These are phyloP conservation scores for Irpex lacteus DNA, from an alignment of 1,284 basidiomycete species.

Conservation along the genomic window DNA sequence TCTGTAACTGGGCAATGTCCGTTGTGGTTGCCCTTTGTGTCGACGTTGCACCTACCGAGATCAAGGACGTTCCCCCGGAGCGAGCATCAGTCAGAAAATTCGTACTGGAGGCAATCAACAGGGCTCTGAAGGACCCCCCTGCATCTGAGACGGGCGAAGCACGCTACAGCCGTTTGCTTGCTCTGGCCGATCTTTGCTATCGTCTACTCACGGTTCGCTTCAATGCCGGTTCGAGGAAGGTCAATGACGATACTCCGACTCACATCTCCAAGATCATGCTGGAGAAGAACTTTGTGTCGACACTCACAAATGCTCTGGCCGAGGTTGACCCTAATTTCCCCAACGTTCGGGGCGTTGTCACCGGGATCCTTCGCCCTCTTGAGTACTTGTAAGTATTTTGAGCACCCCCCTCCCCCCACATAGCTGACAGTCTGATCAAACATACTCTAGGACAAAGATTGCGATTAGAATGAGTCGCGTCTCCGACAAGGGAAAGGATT, in stretches of 20 bases:
- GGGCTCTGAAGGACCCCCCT: slow-evolving; percentile 82
- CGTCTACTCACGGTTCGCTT: slow-evolving; percentile 83
- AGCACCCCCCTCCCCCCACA: slow-evolving; percentile 2
- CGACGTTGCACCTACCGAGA: slow-evolving; percentile 68
- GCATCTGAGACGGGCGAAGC: slow-evolving; percentile 67
- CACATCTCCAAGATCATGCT: slow-evolving; percentile 98
- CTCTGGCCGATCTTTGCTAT: slow-evolving; percentile 86
- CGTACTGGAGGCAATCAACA: slow-evolving; percentile 86
- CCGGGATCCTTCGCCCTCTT: slow-evolving; percentile 84
- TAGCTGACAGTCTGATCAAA: not conserved
- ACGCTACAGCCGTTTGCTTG: slow-evolving; percentile 87
- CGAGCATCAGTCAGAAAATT: slow-evolving; percentile 86
- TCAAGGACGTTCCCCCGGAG: slow-evolving; percentile 77
- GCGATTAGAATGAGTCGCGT: slow-evolving; percentile 96
- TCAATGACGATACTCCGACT: slow-evolving; percentile 79
- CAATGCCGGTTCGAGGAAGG: slow-evolving; percentile 55
- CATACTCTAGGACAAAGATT: slow-evolving; percentile 72
- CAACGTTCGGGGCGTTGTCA: slow-evolving; percentile 82
- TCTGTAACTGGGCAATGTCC: slow-evolving; percentile 90
- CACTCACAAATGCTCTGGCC: slow-evolving; percentile 84
- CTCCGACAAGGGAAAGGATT: slow-evolving; percentile 69
- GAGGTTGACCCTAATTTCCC: slow-evolving; percentile 98
- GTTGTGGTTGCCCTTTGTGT: slow-evolving; percentile 90
- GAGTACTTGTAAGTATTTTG: slow-evolving; percentile 73
- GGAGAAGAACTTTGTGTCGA: slow-evolving; percentile 94